Evolutionary conservation across 2,329 filamentous ascomycete genomes (phyloP).

Genomic region (Fusarium torreyae): DNA sequence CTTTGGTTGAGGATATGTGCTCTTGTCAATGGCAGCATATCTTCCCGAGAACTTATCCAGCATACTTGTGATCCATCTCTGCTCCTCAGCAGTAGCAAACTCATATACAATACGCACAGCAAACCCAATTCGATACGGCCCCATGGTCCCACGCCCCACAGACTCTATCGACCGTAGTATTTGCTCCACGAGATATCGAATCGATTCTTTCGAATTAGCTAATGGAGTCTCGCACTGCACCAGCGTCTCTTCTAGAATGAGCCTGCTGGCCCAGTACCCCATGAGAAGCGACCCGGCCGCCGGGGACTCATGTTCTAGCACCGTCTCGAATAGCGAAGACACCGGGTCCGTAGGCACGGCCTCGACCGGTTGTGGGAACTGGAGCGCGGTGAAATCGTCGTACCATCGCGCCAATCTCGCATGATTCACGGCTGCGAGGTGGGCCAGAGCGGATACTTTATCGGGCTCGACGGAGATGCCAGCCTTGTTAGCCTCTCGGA

Average conservation of each 20-base stretch:
- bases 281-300: constrained; percentile 57
- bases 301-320: constrained; percentile 52
- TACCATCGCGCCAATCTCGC: constrained; percentile 55
- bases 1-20: constrained; percentile 48
- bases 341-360: constrained; percentile 49
- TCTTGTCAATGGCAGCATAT: constrained; percentile 54
- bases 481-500: constrained; percentile 52
- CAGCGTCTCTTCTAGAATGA: constrained; percentile 59
- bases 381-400: constrained; percentile 46
- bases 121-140: constrained; percentile 57
- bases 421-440: constrained; percentile 49
- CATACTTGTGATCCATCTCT: constrained; percentile 54
- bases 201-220: constrained; percentile 46
- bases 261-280: constrained; percentile 57
- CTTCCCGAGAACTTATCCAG: constrained; percentile 52
- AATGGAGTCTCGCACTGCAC: constrained; percentile 52
- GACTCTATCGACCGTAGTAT: constrained; percentile 59
- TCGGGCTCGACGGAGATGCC: constrained; percentile 51
- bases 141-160: constrained; percentile 56
- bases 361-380: constrained; percentile 48
- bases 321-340: constrained; percentile 52
- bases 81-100: constrained; percentile 54
- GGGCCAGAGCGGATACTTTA: constrained; percentile 50
- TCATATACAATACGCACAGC: constrained; percentile 58
- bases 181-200: constrained; percentile 49